Percentiles rank a stretch among this genome's conserved stretches.
Evolutionary conservation across 805 yeast genomes (phyloP).

Genomic region (Yarrowia deformans): DNA sequence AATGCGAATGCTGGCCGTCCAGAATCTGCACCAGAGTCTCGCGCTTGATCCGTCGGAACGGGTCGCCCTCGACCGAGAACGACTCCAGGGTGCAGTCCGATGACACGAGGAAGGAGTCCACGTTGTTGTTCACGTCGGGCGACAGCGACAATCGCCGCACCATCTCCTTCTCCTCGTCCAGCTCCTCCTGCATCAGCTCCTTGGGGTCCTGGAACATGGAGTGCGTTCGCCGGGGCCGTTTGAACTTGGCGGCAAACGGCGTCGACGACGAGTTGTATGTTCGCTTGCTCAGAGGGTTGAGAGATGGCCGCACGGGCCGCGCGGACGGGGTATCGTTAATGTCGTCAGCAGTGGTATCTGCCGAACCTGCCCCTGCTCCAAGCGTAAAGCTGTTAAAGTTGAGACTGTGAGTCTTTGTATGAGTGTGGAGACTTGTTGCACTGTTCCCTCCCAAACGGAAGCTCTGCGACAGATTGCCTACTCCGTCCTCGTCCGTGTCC

Average conservation of each 20-base stretch:
- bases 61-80: constrained; percentile 60
- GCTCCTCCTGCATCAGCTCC: constrained; percentile 54
- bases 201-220: constrained; percentile 71
- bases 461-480: constrained; percentile 11
- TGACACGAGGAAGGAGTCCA: constrained; percentile 42
- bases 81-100: constrained; percentile 52
- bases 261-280: constrained; percentile 29
- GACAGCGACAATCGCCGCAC: constrained; percentile 42
- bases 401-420: neutral
- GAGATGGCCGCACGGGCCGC: constrained; percentile 24
- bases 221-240: constrained; percentile 60
- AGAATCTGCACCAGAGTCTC: constrained; percentile 64
- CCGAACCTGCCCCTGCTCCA: neutral
- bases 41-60: constrained; percentile 72
- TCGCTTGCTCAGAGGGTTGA: constrained; percentile 33
- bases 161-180: constrained; percentile 49
- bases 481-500: constrained; percentile 33
- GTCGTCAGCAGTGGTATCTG: constrained; percentile 1
- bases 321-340: constrained; percentile 21
- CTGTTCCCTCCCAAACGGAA: constrained; percentile 23
- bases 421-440: too few species aligned
- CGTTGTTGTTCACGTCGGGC: constrained; percentile 43
- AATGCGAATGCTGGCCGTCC: constrained; percentile 59
- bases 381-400: constrained; percentile 1
- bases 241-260: constrained; percentile 37